Base-by-base conservation (phyloP, 768 basidiomycete genomes). In the Mycena latifolia region DNA sequence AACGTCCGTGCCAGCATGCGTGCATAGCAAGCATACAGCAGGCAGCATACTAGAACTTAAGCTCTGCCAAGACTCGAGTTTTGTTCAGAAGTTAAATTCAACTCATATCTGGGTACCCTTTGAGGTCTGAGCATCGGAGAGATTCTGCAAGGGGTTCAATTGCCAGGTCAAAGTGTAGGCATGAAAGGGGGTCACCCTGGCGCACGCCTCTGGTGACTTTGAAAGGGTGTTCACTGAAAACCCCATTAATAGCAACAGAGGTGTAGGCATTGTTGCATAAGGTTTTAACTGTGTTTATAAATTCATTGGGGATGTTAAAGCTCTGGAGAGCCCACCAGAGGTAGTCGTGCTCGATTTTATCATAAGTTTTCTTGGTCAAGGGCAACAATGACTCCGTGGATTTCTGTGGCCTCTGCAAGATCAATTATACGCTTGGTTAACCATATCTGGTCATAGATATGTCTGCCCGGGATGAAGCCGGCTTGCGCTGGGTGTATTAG, bases 131-230 rank as follows among this genome's bases (percentile, higher is more conserved):
- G 3, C 10, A 6, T 10, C 20, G 3, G 4, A 43, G 41, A 20
- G 41, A 3, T 43, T 43, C 41, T n/a, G n/a, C 41, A 2, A 43
- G 41, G 4, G 20, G 41, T n/a, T 71, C 81, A 2, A 84, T 84
- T 29, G 79, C 81, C 0, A 82, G 33, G 63, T 83, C 74, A 45
- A 80, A 83, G 0, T 81, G 74, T 0, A 81, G 73, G 61, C 81
- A 81, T 4, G 76, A 81, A 0, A 83, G 58, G n/a, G 41, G 41
- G n/a, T 43, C 41, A 2, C 41, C n/a, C 20, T 43, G 41, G 5
- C 41, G 18, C 6, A 43, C 20, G 3, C 37, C 37, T 37, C 41
- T 43, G 2, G 5, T 43, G 5, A 43, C 41, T 43, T 43, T 43
- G 41, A n/a, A 43, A 5, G 41, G 41, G 3, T 20, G 41, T 3